Evolutionary conservation across 306 rosid species (phyloP).

Genomic region (Glycine tomentella): DNA sequence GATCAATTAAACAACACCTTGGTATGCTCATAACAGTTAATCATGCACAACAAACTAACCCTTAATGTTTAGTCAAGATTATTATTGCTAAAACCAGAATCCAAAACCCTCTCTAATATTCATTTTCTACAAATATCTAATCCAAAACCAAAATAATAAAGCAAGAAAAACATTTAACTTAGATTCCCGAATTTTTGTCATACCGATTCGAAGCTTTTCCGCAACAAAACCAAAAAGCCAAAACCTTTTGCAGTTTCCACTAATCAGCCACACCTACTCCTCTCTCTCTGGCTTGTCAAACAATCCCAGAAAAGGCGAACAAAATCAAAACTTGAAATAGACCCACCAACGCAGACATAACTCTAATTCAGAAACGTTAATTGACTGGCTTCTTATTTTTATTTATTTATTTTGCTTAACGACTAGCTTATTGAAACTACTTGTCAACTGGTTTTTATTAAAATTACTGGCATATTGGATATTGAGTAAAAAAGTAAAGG

Average conservation of each 20-base stretch:
- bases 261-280: constrained; percentile 44
- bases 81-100: not conserved
- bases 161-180: not conserved
- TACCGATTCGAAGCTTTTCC: constrained; percentile 71
- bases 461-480: too few species aligned
- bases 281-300: not conserved
- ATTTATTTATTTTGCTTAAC: too few species aligned
- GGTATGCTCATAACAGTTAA: constrained; percentile 1
- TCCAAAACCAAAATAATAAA: not conserved
- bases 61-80: not conserved
- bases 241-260: constrained; percentile 35
- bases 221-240: constrained; percentile 69
- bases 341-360: constrained; percentile 24
- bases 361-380: too few species aligned
- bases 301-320: constrained; percentile 37
- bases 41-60: constrained; percentile 9
- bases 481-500: too few species aligned
- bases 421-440: too few species aligned
- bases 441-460: too few species aligned
- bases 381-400: too few species aligned
- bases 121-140: not conserved
- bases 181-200: constrained; percentile 29
- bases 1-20: constrained; percentile 21
- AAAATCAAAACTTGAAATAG: constrained; percentile 44
- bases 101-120: too few species aligned